phyloP scores from a whole-genome alignment of 2,329 filamentous ascomycete genomes.

The Apiospora aurea region DNA sequence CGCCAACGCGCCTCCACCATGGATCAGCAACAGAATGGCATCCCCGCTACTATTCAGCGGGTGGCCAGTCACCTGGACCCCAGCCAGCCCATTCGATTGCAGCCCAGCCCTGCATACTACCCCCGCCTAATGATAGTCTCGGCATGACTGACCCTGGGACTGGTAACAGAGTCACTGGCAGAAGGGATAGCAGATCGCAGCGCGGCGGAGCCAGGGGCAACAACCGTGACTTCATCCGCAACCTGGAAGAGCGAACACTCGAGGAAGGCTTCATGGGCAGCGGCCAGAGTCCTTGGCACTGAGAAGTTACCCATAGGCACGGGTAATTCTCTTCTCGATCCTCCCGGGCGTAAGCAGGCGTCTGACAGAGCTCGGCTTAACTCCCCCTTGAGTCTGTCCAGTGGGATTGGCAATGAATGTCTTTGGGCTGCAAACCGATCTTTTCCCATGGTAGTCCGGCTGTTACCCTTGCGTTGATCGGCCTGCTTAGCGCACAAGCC shows the following conservation, averaged over 20 bases:
- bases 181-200: constrained; percentile 77
- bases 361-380: background rate
- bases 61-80: constrained; percentile 97
- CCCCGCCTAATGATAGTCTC: constrained; percentile 88
- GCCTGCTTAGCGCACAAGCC: background rate
- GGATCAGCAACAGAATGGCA: constrained; percentile 92
- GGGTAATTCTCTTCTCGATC: background rate
- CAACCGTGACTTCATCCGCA: constrained; percentile 92
- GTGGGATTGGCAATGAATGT: background rate
- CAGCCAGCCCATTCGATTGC: constrained; percentile 89
- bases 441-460: background rate
- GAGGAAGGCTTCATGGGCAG: constrained; percentile 87
- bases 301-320: constrained; percentile 41
- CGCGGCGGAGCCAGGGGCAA: constrained; percentile 60
- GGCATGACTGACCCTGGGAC: constrained; percentile 66
- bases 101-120: constrained; percentile 97
- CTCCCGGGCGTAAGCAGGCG: background rate
- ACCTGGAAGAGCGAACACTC: constrained; percentile 89
- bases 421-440: background rate
- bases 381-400: background rate
- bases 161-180: constrained; percentile 61
- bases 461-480: background rate
- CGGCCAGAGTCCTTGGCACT: constrained; percentile 73
- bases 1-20: constrained; percentile 94
- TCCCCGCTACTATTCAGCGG: constrained; percentile 89